phyloP scores from a whole-genome alignment of 306 rosid genomes.

The Cucurbita pepo region DNA sequence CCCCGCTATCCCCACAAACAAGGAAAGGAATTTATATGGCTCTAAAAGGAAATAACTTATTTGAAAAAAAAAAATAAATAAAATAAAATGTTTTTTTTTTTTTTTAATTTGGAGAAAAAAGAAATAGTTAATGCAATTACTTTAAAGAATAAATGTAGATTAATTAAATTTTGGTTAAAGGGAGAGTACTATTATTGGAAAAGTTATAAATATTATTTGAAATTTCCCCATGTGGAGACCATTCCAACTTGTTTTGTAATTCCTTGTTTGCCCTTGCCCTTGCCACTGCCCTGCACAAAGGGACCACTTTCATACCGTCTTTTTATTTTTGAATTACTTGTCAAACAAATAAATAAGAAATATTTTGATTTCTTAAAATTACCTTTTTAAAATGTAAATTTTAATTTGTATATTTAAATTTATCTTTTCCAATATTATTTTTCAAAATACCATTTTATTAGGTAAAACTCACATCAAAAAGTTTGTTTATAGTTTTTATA shows the following conservation, averaged over 20 bases:
- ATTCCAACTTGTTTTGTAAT: not conserved
- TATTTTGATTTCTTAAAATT: too few relatives aligned
- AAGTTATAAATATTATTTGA: not conserved
- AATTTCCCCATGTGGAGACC: constrained; percentile 8
- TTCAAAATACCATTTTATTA: too few relatives aligned
- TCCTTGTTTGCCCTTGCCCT: not conserved
- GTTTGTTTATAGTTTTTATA: not conserved
- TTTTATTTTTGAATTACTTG: not conserved
- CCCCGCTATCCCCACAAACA: constrained; percentile 2
- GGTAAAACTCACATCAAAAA: not conserved
- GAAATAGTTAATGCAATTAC: not conserved
- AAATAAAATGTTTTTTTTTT: not conserved
- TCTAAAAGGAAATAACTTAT: not conserved
- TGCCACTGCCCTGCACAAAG: not conserved
- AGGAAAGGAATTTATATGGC: not conserved
- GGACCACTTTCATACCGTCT: not conserved
- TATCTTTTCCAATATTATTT: too few relatives aligned
- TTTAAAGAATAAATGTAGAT: not conserved
- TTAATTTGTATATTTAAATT: not conserved
- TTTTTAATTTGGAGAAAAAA: not conserved
- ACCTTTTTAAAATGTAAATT: too few relatives aligned
- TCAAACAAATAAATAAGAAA: not conserved
- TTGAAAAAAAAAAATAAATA: not conserved
- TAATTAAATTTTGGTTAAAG: not conserved
- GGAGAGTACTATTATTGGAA: not conserved